phyloP scores from a whole-genome alignment of 257 asterid genomes.

The Solanum medicagineum region DNA sequence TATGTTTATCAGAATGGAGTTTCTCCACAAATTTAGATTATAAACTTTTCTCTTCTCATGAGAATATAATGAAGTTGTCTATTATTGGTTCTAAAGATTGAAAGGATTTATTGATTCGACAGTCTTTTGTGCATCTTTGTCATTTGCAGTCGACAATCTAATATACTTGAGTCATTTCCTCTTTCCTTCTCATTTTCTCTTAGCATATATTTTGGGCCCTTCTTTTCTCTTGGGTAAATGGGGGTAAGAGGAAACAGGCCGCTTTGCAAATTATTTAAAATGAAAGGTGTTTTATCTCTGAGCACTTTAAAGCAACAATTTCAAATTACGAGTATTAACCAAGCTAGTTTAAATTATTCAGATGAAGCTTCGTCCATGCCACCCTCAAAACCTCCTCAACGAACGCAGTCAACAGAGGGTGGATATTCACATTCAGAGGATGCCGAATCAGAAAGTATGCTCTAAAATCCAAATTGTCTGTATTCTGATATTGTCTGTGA shows the following conservation, averaged over 20 bases:
- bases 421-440: slow-evolving; percentile 40
- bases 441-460: slow-evolving; percentile 45
- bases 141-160: background rate
- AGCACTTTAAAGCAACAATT: background rate
- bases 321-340: background rate
- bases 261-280: background rate
- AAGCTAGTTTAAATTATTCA: slow-evolving; percentile 14
- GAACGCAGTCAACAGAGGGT: slow-evolving; percentile 39
- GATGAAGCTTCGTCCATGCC: slow-evolving; percentile 42
- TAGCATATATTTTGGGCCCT: background rate
- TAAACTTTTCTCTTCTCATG: background rate
- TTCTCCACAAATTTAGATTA: background rate
- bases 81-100: background rate
- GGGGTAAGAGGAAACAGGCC: background rate
- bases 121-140: background rate
- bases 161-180: background rate
- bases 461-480: background rate
- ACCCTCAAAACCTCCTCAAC: slow-evolving; percentile 26
- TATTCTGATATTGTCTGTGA: background rate
- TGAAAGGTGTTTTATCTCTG: background rate
- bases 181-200: background rate
- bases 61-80: background rate
- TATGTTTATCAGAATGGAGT: background rate
- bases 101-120: background rate
- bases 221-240: background rate